These are phyloP conservation scores for Asterophora lycoperdoides DNA, from an alignment of 768 basidiomycete species.

Conservation along the genomic window DNA sequence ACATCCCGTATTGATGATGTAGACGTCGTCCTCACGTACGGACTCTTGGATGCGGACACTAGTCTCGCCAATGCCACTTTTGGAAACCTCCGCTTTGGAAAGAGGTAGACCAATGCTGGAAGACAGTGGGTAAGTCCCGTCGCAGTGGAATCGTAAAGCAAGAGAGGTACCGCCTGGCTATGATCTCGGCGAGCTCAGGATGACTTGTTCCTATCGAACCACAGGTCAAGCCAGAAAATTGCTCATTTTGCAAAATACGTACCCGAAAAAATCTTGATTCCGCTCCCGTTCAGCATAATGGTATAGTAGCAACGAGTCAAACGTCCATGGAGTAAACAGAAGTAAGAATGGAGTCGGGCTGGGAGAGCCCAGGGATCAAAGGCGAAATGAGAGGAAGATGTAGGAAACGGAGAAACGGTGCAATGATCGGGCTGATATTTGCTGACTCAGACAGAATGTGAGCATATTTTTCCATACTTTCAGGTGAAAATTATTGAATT, in stretches of 20 bases:
- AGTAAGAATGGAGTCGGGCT: not conserved
- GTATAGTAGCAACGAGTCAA: not conserved
- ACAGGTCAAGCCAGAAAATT: not conserved
- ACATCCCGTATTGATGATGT: conserved; percentile 94
- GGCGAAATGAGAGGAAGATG: not conserved
- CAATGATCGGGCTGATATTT: not conserved
- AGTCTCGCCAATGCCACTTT: conserved; percentile 89
- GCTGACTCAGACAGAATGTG: conserved; percentile 11
- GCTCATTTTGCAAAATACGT: conserved; percentile 8
- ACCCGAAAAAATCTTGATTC: conserved; percentile 59
- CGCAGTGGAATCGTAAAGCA: conserved; percentile 15
- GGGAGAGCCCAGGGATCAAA: not conserved
- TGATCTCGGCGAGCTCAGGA: conserved; percentile 90
- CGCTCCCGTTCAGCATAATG: conserved; percentile 49
- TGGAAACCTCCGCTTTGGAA: conserved; percentile 81
- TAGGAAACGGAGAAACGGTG: not conserved
- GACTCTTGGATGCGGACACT: conserved; percentile 90
- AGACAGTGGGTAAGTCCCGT: conserved; percentile 13
- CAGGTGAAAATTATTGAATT: no score
- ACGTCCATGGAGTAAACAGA: conserved; percentile 3
- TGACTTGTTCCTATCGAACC: conserved; percentile 77
- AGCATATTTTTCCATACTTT: no score
- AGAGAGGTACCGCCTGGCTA: conserved; percentile 76
- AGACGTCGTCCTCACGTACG: conserved; percentile 97
- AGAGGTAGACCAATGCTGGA: conserved; percentile 84